Percentiles rank a stretch among this genome's conserved stretches.
Evolutionary conservation across 108 stramenopile genomes (phyloP).

Genomic region (Fragilaria crotonensis): DNA sequence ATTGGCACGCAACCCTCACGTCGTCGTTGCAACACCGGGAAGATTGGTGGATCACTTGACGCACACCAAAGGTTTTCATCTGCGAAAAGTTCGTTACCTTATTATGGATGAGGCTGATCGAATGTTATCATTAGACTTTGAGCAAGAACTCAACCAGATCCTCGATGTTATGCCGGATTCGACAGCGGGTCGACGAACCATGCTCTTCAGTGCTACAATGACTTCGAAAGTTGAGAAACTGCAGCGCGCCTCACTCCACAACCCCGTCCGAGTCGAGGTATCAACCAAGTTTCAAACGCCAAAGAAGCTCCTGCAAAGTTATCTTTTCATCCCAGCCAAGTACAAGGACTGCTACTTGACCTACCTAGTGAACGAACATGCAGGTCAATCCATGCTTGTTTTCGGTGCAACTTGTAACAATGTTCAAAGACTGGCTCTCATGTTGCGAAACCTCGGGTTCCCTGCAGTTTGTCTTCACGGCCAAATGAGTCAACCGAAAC

Average conservation of each 20-base stretch:
- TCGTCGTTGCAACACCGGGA: constrained; percentile 97
- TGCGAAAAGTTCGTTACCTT: constrained; percentile 85
- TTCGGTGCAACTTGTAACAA: constrained; percentile 98
- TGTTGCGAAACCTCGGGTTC: constrained; percentile 96
- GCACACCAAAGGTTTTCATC: constrained; percentile 97
- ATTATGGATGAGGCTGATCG: constrained; percentile 99
- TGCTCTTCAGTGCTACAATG: constrained; percentile 99
- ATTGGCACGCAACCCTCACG: constrained; percentile 94
- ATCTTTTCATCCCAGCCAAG: constrained; percentile 98
- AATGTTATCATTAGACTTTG: constrained; percentile 92
- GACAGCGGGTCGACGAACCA: constrained; percentile 62
- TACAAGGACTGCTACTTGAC: constrained; percentile 99
- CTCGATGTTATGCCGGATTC: constrained; percentile 83
- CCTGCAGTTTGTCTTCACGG: constrained; percentile 96
- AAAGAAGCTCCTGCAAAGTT: constrained; percentile 90
- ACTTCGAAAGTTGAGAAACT: constrained; percentile 97
- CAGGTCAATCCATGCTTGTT: constrained; percentile 91
- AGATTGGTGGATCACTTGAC: constrained; percentile 95
- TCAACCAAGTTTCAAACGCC: constrained; percentile 94
- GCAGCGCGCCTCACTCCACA: constrained; percentile 86
- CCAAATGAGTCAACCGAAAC: constrained; percentile 97
- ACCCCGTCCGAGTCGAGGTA: constrained; percentile 92
- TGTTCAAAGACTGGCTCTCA: constrained; percentile 87
- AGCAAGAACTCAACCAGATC: constrained; percentile 89
- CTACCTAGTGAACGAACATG: constrained; percentile 93